Base-by-base conservation (phyloP, 495 filamentous ascomycete species). In the Tuber calosporum region DNA sequence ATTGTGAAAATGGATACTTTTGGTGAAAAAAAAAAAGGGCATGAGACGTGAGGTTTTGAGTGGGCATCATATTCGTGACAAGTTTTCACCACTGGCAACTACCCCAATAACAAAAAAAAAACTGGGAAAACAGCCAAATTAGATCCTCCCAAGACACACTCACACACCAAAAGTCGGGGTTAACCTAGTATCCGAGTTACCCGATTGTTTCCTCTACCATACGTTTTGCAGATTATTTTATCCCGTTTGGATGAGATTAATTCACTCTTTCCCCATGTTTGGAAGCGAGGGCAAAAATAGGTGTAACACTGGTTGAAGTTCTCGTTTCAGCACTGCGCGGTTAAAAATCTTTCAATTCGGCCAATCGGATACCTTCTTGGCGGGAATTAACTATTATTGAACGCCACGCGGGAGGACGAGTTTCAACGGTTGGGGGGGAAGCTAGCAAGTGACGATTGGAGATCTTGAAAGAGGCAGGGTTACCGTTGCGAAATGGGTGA, bases 371-470 rank as follows among this genome's bases (percentile, higher is more conserved):
- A 2, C 53, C 26, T 62, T 62, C 53, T 26, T 62, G 53, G n/a
- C n/a, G n/a, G 53, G n/a, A 4, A 30, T 62, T 15, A 30, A 62
- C 53, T 62, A 30, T 62, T 62, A 62, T 62, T 62, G 53, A 62
- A 30, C n/a, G n/a, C 26, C 53, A 11, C n/a, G n/a, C n/a, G 9
- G n/a, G 53, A 13, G 11, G 11, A 17, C 2, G 11, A 15, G 53
- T 62, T 62, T 62, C 53, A 62, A 30, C 53, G 53, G 53, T 6
- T 58, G 48, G 48, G 45, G n/a, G 48, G n/a, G n/a, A n/a, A n/a
- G 22, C 9, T 62, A 17, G 53, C 26, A 13, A 34, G 26, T 62
- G 53, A 62, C 26, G 53, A 62, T 30, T 34, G 53, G 53, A 34
- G 26, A 62, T 34, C 7, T 11, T 62, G n/a, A n/a, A 26, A 58